Conservation (phyloP, 495 filamentous ascomycete genomes). For the Penicillium cosmopolitanum region DNA sequence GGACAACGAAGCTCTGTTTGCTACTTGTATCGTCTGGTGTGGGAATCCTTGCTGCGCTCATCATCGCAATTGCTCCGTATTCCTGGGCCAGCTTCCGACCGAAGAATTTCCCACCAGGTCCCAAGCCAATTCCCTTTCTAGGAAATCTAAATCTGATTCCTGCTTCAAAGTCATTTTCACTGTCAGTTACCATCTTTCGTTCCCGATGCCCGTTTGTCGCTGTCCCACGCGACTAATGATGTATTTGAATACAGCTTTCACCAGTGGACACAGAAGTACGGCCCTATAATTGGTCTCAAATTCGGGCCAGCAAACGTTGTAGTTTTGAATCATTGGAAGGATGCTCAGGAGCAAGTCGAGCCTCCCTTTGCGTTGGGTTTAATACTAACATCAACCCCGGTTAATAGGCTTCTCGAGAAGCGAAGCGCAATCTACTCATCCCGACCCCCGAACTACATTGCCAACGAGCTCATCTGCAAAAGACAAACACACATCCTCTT, state of each 20-base stretch:
- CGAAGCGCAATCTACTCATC: slow-evolving; percentile 24
- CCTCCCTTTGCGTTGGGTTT: background rate
- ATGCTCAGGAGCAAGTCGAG: background rate
- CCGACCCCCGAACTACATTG: slow-evolving; percentile 19
- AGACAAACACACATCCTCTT: slow-evolving; percentile 25
- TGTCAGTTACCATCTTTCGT: too few relatives aligned
- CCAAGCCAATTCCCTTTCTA: too few relatives aligned
- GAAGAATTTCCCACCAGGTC: too few relatives aligned
- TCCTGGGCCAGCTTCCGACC: too few relatives aligned
- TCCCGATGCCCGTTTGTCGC: too few relatives aligned
- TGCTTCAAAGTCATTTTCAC: too few relatives aligned
- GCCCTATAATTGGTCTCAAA: background rate
- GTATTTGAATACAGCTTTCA: background rate
- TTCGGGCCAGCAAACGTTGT: background rate
- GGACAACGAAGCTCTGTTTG: too few relatives aligned
- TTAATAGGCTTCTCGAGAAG: slow-evolving; percentile 17
- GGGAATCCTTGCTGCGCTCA: too few relatives aligned
- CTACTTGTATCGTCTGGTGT: too few relatives aligned
- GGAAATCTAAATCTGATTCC: too few relatives aligned
- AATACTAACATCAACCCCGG: background rate
- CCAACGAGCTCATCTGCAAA: slow-evolving; percentile 15
- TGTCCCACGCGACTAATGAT: too few relatives aligned
- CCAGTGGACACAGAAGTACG: background rate
- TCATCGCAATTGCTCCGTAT: too few relatives aligned
- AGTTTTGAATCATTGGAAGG: background rate